Percentiles rank a stretch among this genome's conserved stretches.
phyloP scores from a whole-genome alignment of 2,329 filamentous ascomycete species.

The Ceratocystis eucalypticola region DNA sequence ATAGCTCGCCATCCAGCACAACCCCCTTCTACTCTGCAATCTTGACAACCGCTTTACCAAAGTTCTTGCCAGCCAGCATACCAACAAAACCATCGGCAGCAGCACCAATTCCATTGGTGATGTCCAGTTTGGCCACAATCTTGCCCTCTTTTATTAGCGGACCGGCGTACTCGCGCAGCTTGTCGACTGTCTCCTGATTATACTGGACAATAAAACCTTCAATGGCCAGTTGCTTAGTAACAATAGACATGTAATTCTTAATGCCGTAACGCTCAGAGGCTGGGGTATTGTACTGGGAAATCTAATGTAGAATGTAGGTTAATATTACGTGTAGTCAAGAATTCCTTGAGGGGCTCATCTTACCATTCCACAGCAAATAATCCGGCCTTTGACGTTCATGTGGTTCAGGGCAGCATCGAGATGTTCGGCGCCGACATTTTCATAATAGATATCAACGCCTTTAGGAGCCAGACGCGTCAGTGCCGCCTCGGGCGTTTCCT shows the following conservation, averaged over 20 bases:
- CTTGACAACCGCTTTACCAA: constrained; percentile 73
- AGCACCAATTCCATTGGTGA: constrained; percentile 69
- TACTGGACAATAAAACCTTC: constrained; percentile 70
- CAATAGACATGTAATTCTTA: constrained; percentile 49
- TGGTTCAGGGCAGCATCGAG: constrained; percentile 33
- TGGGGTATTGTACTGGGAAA: constrained; percentile 59
- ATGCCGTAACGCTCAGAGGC: constrained; percentile 47
- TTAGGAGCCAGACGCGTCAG: constrained; percentile 58
- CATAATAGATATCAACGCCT: constrained; percentile 57
- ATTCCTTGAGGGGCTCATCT: constrained; percentile 21
- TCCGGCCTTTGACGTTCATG: constrained; percentile 50
- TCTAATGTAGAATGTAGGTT: constrained; percentile 26
- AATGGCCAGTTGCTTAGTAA: constrained; percentile 56
- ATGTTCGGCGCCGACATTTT: constrained; percentile 41
- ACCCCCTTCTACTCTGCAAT: constrained; percentile 24
- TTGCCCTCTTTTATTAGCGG: constrained; percentile 52
- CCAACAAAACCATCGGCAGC: constrained; percentile 59
- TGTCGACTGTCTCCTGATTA: constrained; percentile 57
- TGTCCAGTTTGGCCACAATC: constrained; percentile 54
- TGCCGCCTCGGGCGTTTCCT: constrained; percentile 54
- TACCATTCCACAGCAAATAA: constrained; percentile 51
- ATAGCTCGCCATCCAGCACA: not conserved
- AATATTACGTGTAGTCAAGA: not conserved
- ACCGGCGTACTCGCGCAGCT: constrained; percentile 49
- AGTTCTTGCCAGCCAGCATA: constrained; percentile 66